Conservation (phyloP, 1,284 basidiomycete species). For the Apiotrichum sp. region DNA sequence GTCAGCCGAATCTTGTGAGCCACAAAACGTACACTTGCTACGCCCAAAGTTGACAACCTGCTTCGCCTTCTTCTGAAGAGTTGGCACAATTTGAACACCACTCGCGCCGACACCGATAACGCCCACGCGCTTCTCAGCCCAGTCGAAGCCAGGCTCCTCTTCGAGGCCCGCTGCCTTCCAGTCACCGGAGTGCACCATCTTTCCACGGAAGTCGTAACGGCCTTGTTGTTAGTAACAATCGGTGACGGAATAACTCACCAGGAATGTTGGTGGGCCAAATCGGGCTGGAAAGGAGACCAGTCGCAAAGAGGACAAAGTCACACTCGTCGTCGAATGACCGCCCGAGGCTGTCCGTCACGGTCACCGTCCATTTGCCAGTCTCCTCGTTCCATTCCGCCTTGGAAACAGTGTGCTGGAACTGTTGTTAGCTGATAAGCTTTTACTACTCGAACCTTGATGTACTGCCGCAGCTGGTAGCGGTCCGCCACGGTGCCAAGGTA, state of each 20-base stretch:
- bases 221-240: too few relatives aligned
- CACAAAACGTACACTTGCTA: neutral
- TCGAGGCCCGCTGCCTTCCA: slow-evolving; percentile 10
- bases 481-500: slow-evolving; percentile 23
- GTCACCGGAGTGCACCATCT: slow-evolving; percentile 25
- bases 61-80: slow-evolving; percentile 17
- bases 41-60: slow-evolving; percentile 26
- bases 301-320: slow-evolving; percentile 35
- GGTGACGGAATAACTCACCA: slow-evolving; percentile 1
- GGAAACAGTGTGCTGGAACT: neutral
- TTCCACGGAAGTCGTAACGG: slow-evolving; percentile 22
- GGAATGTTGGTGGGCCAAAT: slow-evolving; percentile 21
- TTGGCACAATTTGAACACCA: slow-evolving; percentile 25
- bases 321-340: slow-evolving; percentile 17
- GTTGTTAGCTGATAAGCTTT: too few relatives aligned
- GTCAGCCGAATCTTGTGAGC: neutral
- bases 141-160: slow-evolving; percentile 8
- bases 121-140: slow-evolving; percentile 11
- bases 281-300: slow-evolving; percentile 24
- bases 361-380: slow-evolving; percentile 28
- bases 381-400: slow-evolving; percentile 21
- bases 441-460: slow-evolving; percentile 15
- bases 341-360: slow-evolving; percentile 8
- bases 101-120: slow-evolving; percentile 16
- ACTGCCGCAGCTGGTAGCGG: slow-evolving; percentile 18